These are phyloP conservation scores for Botrytis porri DNA, from an alignment of 2,329 filamentous ascomycete genomes.

Conservation along the genomic window DNA sequence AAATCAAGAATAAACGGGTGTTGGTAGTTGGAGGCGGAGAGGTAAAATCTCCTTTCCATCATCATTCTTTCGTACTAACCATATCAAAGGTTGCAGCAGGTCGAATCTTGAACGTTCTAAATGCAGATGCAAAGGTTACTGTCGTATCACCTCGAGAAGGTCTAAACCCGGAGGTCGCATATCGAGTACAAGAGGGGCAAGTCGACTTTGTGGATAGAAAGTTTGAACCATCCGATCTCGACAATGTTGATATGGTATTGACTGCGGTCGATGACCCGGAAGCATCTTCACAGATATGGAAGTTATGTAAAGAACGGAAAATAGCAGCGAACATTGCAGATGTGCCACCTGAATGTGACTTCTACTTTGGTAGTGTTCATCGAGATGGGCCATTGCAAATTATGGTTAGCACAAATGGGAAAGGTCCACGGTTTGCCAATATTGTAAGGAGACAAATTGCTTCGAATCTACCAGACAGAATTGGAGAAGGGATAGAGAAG, in stretches of 20 bases:
- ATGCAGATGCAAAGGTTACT: slow-evolving; percentile 87
- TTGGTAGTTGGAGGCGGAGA: slow-evolving; percentile 95
- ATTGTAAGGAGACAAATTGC: slow-evolving; percentile 83
- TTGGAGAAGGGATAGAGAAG: slow-evolving; percentile 80
- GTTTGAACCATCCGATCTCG: slow-evolving; percentile 84
- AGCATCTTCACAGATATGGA: slow-evolving; percentile 89
- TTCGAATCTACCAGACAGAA: slow-evolving; percentile 68
- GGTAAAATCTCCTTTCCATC: slow-evolving; percentile 48
- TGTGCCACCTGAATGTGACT: slow-evolving; percentile 94
- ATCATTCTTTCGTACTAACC: slow-evolving; percentile 26
- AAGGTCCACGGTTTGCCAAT: slow-evolving; percentile 86
- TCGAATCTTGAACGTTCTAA: slow-evolving; percentile 89
- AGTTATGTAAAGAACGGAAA: slow-evolving; percentile 79
- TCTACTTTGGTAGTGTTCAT: slow-evolving; percentile 96
- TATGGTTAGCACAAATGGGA: slow-evolving; percentile 98
- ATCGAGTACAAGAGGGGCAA: slow-evolving; percentile 71
- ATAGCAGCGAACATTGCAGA: slow-evolving; percentile 96
- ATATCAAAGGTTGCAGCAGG: slow-evolving; percentile 82
- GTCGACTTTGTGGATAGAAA: slow-evolving; percentile 77
- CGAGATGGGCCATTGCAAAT: slow-evolving; percentile 93
- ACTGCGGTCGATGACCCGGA: slow-evolving; percentile 90
- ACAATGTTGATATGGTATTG: slow-evolving; percentile 84
- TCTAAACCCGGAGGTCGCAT: slow-evolving; percentile 83
- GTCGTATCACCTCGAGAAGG: slow-evolving; percentile 77
- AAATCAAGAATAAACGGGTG: slow-evolving; percentile 82